phyloP scores from a whole-genome alignment of 768 basidiomycete species.

The Infundibulicybe gibba region DNA sequence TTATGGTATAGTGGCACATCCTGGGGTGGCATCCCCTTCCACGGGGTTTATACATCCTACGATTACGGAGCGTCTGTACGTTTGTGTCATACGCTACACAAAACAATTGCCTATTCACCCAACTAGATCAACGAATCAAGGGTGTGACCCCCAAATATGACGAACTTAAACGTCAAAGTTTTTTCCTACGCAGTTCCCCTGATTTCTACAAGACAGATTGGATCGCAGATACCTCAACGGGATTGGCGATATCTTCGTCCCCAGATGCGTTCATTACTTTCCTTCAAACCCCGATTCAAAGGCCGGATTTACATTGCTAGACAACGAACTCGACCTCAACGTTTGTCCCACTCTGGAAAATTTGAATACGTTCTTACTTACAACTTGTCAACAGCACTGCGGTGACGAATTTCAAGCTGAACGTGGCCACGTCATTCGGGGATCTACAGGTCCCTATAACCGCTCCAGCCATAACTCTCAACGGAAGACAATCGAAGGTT shows the following conservation, averaged over 20 bases:
- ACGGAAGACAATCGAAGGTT: constrained; percentile 72
- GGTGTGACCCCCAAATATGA: constrained; percentile 64
- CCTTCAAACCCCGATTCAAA: constrained; percentile 66
- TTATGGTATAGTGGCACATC: constrained; percentile 64
- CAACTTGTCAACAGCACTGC: constrained; percentile 24
- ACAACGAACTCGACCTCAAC: constrained; percentile 65
- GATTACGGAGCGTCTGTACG: constrained; percentile 71
- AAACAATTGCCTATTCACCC: not conserved
- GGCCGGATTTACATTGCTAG: constrained; percentile 69
- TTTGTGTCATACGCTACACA: not conserved
- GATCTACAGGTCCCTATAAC: constrained; percentile 54
- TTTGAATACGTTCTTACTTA: not conserved
- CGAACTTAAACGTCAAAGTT: constrained; percentile 73
- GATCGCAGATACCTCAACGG: constrained; percentile 58
- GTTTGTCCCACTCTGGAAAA: constrained; percentile 32
- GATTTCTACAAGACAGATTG: constrained; percentile 80
- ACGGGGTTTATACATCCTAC: constrained; percentile 75
- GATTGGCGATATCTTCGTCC: constrained; percentile 35
- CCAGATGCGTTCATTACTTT: constrained; percentile 54
- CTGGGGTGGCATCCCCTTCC: constrained; percentile 81
- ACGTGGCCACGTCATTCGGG: constrained; percentile 50
- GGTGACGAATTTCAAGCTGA: constrained; percentile 54
- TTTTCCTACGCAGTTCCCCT: constrained; percentile 77
- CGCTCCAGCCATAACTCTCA: constrained; percentile 50
- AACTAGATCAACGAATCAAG: constrained; percentile 63